phyloP scores from a whole-genome alignment of 2,329 filamentous ascomycete genomes.

The Botrytis porri region DNA sequence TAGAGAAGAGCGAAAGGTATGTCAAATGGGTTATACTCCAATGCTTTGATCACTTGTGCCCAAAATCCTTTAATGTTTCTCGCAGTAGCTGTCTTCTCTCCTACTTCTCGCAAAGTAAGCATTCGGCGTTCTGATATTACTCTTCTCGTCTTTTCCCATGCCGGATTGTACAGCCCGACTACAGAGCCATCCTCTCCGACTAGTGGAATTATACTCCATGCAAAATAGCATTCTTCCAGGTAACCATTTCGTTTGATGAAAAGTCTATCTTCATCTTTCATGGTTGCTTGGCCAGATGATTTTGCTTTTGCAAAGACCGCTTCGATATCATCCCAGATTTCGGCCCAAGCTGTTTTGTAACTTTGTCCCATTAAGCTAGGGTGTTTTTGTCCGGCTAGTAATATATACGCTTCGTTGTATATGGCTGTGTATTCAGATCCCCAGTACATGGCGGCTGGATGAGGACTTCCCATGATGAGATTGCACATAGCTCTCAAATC shows the following conservation, averaged over 20 bases:
- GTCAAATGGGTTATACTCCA: slow-evolving; percentile 66
- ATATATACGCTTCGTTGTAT: slow-evolving; percentile 70
- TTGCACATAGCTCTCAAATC: slow-evolving; percentile 78
- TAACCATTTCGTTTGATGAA: slow-evolving; percentile 69
- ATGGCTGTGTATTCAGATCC: slow-evolving; percentile 65
- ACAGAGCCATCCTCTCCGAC: slow-evolving; percentile 72
- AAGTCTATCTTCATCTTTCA: slow-evolving; percentile 79
- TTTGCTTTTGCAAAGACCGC: slow-evolving; percentile 66
- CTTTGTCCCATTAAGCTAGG: slow-evolving; percentile 70
- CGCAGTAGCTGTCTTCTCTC: slow-evolving; percentile 71
- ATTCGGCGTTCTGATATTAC: slow-evolving; percentile 78
- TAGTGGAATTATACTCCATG: slow-evolving; percentile 68
- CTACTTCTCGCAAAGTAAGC: slow-evolving; percentile 74
- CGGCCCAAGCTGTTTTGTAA: slow-evolving; percentile 64
- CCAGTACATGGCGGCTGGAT: slow-evolving; percentile 78
- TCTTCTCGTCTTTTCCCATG: slow-evolving; percentile 76
- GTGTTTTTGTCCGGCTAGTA: slow-evolving; percentile 74
- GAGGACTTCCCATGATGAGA: slow-evolving; percentile 74
- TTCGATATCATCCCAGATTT: slow-evolving; percentile 71
- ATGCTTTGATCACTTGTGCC: slow-evolving; percentile 63
- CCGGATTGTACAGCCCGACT: slow-evolving; percentile 67
- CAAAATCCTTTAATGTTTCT: slow-evolving; percentile 72
- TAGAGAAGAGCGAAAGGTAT: slow-evolving; percentile 76
- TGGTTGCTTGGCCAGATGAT: slow-evolving; percentile 70
- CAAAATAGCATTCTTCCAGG: slow-evolving; percentile 75